Conservation (phyloP, 1,284 basidiomycete genomes). For the Cutaneotrichosporon cyanovorans region DNA sequence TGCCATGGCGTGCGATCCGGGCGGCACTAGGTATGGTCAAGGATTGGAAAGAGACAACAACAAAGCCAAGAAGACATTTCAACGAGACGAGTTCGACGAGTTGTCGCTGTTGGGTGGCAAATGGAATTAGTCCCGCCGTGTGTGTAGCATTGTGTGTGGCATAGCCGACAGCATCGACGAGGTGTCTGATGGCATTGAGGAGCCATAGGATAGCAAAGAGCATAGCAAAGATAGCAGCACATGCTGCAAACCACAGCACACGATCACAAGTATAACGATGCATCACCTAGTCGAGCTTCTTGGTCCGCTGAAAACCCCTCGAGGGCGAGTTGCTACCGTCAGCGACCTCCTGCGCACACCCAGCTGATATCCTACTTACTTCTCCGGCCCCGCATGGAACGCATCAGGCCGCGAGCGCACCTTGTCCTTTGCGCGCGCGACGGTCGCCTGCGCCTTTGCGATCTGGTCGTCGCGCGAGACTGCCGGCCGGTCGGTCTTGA, state of each 20-base stretch:
- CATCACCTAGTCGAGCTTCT: constrained; percentile 13
- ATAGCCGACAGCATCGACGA: too few relatives aligned
- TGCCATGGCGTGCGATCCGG: not conserved
- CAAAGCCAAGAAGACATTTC: too few relatives aligned
- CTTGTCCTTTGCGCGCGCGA: not conserved
- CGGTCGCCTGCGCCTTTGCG: not conserved
- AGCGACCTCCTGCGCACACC: too few relatives aligned
- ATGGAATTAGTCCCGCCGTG: not conserved
- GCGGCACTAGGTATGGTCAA: too few relatives aligned
- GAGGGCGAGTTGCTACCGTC: too few relatives aligned
- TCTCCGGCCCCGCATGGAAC: constrained; percentile 1
- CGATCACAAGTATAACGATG: too few relatives aligned
- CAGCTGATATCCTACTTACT: constrained; percentile 4
- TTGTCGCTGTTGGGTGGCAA: not conserved
- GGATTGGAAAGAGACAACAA: too few relatives aligned
- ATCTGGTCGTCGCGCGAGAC: constrained; percentile 31
- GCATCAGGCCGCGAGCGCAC: not conserved
- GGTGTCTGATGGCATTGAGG: too few relatives aligned
- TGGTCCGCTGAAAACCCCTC: constrained; percentile 13
- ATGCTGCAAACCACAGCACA: too few relatives aligned
- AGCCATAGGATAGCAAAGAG: too few relatives aligned
- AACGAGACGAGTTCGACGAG: not conserved
- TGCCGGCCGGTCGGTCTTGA: constrained; percentile 29
- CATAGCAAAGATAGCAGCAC: too few relatives aligned
- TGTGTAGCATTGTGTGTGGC: not conserved